Evolutionary conservation across 2,329 filamentous ascomycete species (phyloP).

Genomic region (Aspergillus japonicus): DNA sequence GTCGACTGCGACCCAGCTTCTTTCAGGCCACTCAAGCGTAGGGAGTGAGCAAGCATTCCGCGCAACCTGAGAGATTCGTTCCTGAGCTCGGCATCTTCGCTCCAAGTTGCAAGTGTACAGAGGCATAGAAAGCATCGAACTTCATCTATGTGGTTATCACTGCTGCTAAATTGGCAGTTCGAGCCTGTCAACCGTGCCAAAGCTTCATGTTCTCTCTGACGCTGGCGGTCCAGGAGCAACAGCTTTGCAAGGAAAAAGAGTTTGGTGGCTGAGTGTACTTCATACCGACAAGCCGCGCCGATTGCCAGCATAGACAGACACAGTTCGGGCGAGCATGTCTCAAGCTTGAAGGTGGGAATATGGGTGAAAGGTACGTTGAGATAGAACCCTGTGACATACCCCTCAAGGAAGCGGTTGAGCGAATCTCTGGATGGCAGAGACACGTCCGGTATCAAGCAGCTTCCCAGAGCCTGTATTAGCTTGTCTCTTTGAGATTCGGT

Average conservation of each 20-base stretch:
- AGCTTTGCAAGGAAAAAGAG: constrained; percentile 5
- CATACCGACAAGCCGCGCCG: constrained; percentile 4
- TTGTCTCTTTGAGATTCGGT: too few relatives aligned
- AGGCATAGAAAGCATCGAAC: constrained; percentile 8
- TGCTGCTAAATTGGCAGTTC: neutral
- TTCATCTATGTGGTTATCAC: constrained; percentile 3
- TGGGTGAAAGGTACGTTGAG: constrained; percentile 6
- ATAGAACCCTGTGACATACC: constrained; percentile 13
- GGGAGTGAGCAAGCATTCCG: neutral
- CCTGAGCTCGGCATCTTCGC: neutral
- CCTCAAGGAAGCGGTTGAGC: constrained; percentile 5
- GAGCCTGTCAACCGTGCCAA: neutral
- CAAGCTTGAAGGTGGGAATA: constrained; percentile 6
- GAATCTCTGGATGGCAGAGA: constrained; percentile 2
- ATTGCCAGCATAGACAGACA: constrained; percentile 7
- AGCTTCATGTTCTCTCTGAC: neutral
- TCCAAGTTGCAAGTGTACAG: constrained; percentile 2
- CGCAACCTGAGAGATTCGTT: neutral
- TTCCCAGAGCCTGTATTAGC: too few relatives aligned
- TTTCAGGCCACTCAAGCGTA: neutral
- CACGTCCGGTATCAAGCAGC: too few relatives aligned
- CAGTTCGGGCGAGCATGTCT: constrained; percentile 5
- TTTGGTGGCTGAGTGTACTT: neutral
- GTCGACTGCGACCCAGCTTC: neutral
- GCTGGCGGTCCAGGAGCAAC: constrained; percentile 1